A percentile compares a stretch with the other conserved stretches of the same genome.
phyloP scores from a whole-genome alignment of 2,329 filamentous ascomycete genomes.

The Pseudogymnoascus sp. region DNA sequence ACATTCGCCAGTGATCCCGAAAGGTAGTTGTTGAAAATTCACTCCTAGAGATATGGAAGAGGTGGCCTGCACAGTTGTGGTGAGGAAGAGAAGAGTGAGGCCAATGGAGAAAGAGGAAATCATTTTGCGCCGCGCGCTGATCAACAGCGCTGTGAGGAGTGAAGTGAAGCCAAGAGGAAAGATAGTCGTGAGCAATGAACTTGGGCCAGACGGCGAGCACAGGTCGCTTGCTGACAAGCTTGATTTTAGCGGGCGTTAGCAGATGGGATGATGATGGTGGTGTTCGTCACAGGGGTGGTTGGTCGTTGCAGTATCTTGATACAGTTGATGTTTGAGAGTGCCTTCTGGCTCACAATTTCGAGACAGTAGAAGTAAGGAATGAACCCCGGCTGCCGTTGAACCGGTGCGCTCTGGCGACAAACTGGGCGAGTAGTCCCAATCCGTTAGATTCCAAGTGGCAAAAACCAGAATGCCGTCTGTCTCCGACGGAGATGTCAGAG shows the following conservation, averaged over 20 bases:
- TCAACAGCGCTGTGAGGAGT: not conserved
- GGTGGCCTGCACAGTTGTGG: not conserved
- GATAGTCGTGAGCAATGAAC: not conserved
- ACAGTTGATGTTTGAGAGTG: not conserved
- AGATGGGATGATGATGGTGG: not conserved
- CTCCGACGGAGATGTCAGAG: not conserved
- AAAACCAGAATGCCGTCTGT: not conserved
- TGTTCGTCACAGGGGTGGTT: not conserved
- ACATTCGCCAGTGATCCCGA: not conserved
- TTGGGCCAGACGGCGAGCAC: not conserved
- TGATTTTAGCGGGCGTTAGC: not conserved
- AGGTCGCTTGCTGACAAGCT: not conserved
- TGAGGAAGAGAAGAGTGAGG: not conserved
- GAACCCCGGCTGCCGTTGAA: not conserved
- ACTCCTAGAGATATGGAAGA: constrained; percentile 6
- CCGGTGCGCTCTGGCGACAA: not conserved
- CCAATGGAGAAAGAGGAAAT: not conserved
- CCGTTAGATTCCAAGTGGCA: not conserved
- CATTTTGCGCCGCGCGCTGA: not conserved
- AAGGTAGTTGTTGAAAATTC: constrained; percentile 9
- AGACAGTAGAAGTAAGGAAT: not conserved
- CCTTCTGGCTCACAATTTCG: not conserved
- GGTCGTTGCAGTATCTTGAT: not conserved
- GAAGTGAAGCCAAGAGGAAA: not conserved
- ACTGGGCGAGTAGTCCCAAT: not conserved